phyloP scores from a whole-genome alignment of 805 yeast species.

The Ogataea methanolica region DNA sequence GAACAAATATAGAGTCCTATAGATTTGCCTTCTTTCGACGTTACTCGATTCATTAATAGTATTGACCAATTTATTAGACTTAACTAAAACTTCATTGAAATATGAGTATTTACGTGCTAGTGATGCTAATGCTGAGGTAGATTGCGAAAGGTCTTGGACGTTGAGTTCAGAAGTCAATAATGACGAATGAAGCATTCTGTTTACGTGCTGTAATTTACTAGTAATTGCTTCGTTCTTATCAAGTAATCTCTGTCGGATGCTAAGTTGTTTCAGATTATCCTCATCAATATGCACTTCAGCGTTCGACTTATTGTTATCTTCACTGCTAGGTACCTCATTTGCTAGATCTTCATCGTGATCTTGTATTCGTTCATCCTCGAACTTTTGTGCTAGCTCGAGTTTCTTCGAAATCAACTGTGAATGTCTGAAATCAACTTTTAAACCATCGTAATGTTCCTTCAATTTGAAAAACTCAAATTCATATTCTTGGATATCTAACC shows the following conservation, averaged over 20 bases:
- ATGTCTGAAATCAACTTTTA: constrained; percentile 24
- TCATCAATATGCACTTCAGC: constrained; percentile 26
- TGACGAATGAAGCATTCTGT: constrained; percentile 44
- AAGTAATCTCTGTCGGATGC: constrained; percentile 38
- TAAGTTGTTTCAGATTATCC: constrained; percentile 20
- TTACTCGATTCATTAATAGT: constrained; percentile 50
- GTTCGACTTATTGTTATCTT: constrained; percentile 5
- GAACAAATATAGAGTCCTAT: constrained; percentile 43
- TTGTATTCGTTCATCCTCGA: constrained; percentile 6
- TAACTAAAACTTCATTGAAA: constrained; percentile 37
- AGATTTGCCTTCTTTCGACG: constrained; percentile 44
- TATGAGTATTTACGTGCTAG: constrained; percentile 39
- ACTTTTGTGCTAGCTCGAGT: constrained; percentile 12
- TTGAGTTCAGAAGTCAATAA: constrained; percentile 49
- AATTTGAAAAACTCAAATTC: constrained; percentile 12
- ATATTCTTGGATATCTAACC: background rate
- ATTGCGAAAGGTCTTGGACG: constrained; percentile 42
- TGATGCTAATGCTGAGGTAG: constrained; percentile 36
- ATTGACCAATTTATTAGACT: constrained; percentile 42
- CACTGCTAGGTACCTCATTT: background rate
- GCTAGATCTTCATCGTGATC: background rate
- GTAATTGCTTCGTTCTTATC: constrained; percentile 45
- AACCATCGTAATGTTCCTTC: constrained; percentile 22
- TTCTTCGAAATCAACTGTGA: constrained; percentile 23
- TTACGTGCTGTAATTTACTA: constrained; percentile 40